phyloP scores from a whole-genome alignment of 2,329 filamentous ascomycete species.

The Diaporthe australafricana region DNA sequence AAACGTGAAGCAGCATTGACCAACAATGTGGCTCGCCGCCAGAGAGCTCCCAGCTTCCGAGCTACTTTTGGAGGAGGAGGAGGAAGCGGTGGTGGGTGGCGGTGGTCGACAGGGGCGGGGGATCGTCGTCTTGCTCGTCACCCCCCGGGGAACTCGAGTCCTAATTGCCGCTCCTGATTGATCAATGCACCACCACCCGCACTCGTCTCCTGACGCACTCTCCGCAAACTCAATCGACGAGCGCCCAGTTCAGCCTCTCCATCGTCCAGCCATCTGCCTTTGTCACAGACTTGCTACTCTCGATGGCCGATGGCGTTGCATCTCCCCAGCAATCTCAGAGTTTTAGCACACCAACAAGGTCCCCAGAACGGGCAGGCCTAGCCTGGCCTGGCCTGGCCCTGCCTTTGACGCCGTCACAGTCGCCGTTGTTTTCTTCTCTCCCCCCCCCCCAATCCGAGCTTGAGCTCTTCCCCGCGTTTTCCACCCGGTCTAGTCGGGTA shows the following conservation, averaged over 20 bases:
- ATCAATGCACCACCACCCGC: slow-evolving; percentile 14
- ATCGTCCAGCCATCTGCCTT: not conserved
- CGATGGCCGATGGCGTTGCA: slow-evolving; percentile 18
- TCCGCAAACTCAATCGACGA: slow-evolving; percentile 20
- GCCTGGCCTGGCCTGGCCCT: no score
- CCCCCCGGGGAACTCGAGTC: not conserved
- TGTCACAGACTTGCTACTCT: slow-evolving; percentile 9
- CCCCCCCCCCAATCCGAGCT: not conserved
- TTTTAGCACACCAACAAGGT: not conserved
- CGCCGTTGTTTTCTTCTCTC: not conserved
- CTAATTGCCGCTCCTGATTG: slow-evolving; percentile 15
- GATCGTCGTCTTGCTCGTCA: not conserved
- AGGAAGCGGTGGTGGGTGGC: not conserved
- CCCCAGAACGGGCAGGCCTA: no score
- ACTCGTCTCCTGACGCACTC: slow-evolving; percentile 7
- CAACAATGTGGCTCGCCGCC: not conserved
- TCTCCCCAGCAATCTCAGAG: not conserved
- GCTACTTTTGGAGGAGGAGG: not conserved
- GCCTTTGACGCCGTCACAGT: not conserved
- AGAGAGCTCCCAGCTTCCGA: not conserved
- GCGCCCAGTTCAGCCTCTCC: not conserved
- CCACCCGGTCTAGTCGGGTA: not conserved
- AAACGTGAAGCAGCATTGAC: not conserved
- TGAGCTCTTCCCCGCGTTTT: slow-evolving; percentile 20
- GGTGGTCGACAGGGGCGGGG: not conserved